A percentile compares a stretch with the other conserved stretches of the same genome.
These are phyloP conservation scores for Rossbeevera mucosa DNA, from an alignment of 768 basidiomycete genomes.

Conservation along the genomic window DNA sequence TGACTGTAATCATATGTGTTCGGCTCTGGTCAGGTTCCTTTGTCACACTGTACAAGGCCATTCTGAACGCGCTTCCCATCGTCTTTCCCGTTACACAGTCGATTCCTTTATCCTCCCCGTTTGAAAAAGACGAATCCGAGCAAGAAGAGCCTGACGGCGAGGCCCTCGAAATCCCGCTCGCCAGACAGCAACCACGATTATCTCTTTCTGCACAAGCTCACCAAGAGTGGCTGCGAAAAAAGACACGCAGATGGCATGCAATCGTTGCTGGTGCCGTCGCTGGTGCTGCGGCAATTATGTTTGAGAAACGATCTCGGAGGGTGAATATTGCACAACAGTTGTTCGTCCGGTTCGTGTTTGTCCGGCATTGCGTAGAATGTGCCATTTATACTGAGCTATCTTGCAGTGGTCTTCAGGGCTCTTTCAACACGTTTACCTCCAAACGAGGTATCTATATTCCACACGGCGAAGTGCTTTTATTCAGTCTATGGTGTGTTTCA, in stretches of 20 bases:
- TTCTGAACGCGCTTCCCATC: constrained; percentile 75
- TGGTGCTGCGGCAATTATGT: constrained; percentile 68
- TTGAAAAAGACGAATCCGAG: constrained; percentile 31
- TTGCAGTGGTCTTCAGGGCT: constrained; percentile 79
- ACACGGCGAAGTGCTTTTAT: constrained; percentile 79
- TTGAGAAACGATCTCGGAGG: constrained; percentile 66
- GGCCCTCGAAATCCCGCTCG: constrained; percentile 14
- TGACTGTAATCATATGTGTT: not conserved
- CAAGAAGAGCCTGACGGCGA: constrained; percentile 13
- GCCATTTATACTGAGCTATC: not conserved
- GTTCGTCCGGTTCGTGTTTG: constrained; percentile 63
- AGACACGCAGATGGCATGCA: constrained; percentile 73
- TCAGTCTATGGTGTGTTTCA: constrained; percentile 58
- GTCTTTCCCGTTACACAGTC: constrained; percentile 45
- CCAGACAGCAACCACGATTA: constrained; percentile 44
- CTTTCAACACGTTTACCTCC: constrained; percentile 74
- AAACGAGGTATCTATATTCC: constrained; percentile 68
- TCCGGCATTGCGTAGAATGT: not conserved
- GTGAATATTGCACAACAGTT: constrained; percentile 77
- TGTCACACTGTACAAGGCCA: constrained; percentile 70
- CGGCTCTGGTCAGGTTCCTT: constrained; percentile 62
- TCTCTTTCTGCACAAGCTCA: constrained; percentile 63
- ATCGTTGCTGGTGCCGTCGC: constrained; percentile 73
- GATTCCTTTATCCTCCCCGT: constrained; percentile 24
- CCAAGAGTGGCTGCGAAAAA: constrained; percentile 58